Evolutionary conservation across 306 rosid genomes (phyloP), one percentile per base, ranked within the genome.

Genomic region (Cajanus cajan): DNA sequence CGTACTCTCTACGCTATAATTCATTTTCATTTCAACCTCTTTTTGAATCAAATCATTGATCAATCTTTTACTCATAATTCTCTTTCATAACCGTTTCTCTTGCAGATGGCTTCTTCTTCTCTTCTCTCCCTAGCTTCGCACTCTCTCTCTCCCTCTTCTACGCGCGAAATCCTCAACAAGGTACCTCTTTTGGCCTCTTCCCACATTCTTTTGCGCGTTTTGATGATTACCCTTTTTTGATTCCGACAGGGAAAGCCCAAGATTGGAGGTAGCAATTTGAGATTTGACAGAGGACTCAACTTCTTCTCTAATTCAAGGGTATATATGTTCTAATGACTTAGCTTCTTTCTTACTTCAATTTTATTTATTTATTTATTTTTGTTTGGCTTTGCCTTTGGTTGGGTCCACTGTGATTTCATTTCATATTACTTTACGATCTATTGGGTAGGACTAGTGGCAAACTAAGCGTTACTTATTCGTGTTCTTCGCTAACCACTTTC

Each of bases 61-160:
- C 31, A 28, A 28, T 28, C 31, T 1, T 3, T 28, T 28, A 28
- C 3, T 28, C 31, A n/a, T n/a, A n/a, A n/a, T n/a, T n/a, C n/a
- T n/a, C n/a, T 8, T 18, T 15, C 21, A 5, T 22, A 43, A 57
- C 79, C 25, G 16, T 74, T 59, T 70, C 76, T 44, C 65, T 34
- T 67, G 5, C 73, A 48, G 36, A 31, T 39, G 18, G 44, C 66
- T 80, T 87, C 97, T 57, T 89, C 98, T 15, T 74, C 94, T 5
- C 8, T 90, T 73, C 87, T 92, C 33, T 85, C 95, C 3, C 11
- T 85, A 16, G 88, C 89, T 80, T 88, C 88, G 6, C 59, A 57
- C 64, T 62, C 83, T 36, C 22, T 61, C 11, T 54, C 85, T 43
- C 81, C 88, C 14, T 85, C 89, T 24, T 82, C 90, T 65, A 19